Base-by-base conservation (phyloP, 2,329 filamentous ascomycete genomes). In the Drechmeria coniospora region DNA sequence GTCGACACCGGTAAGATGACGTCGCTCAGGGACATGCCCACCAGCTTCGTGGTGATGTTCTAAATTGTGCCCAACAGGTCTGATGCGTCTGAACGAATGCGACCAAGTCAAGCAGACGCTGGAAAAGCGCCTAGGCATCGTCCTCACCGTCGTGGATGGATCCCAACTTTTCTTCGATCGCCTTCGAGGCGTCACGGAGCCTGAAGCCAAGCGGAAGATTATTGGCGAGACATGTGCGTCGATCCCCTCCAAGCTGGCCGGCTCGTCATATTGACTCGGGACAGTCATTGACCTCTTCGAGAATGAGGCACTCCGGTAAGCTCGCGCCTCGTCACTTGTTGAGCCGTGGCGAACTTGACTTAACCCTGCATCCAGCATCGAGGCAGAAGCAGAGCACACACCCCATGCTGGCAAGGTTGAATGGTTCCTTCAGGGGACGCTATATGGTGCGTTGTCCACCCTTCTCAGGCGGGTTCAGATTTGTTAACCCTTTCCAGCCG, bases 31-130 rank as follows among this genome's bases (percentile, higher is more conserved):
- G n/a, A 10, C 12, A 26, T 11, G 6, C 18, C 17, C 15, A 3
- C 9, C 11, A 8, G 12, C 23, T 82, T 36, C 25, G 20, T 22
- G n/a, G n/a, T n/a, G n/a, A n/a, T 26, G 18, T 18, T 23, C 19
- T 25, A n/a, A 33, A 23, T 39, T 42, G 53, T 83, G 28, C n/a
- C n/a, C n/a, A n/a, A n/a, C n/a, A n/a, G n/a, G n/a, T n/a, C n/a
- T n/a, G n/a, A 75, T 98, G 67, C 74, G 90, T 21, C 63, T 90
- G 17, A 76, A 93, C 46, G 90, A 95, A 53, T 84, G 78, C 39
- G 59, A 75, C 39, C 63, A 77, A 43, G 90, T 95, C 28, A 76
- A 92, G 53, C 62, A 83, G 52, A 86, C 74, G 1, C 68, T 95
- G 3, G 65, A 66, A 2, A 52, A 84, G 44, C 75, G 90, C 39